Evolutionary conservation across 495 filamentous ascomycete species (phyloP), one percentile per base, ranked within the genome.

Genomic region (Penicillium bovifimosum): DNA sequence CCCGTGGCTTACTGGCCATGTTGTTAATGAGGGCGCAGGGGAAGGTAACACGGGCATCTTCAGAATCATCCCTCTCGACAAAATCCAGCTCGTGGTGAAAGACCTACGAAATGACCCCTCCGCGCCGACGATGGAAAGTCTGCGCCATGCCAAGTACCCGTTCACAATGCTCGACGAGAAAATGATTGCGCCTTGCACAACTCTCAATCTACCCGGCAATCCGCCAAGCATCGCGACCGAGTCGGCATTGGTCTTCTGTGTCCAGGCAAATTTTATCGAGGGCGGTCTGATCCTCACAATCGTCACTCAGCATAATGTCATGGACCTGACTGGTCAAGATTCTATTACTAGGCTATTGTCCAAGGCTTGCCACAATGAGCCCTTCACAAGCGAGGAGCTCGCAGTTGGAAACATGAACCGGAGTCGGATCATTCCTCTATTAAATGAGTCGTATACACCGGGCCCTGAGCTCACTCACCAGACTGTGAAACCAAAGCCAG

Each of bases 271-370:
- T 54, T 78, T 80, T 61, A 74, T 84, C 43, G 42, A 46, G 14
- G 76, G 70, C 18, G 79, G 79, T 1, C 50, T 84, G 7, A 52
- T 71, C 11, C 64, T 85, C 28, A 76, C 73, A 1, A 55, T 80
- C 46, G 56, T 67, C 32, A 68, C 59, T 11, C 68, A 80, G 29
- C 81, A 85, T 52, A 63, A 73, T 31, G 52, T 64, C 13, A 78
- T 80, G 73, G 80, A 83, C 54, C 72, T 76, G 66, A 75, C 65
- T 3, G 80, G 81, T 6, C 78, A 79, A 58, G 73, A 61, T 8
- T 65, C 71, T 7, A 58, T 81, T 20, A 78, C 81, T 18, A n/a
- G 61, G 20, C 66, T 80, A 10, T 53, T 84, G 27, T 69, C 76
- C n/a, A 83, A 77, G 60, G 76, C 76, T 14, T 82, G 79, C 53